phyloP scores from a whole-genome alignment of 2,329 filamentous ascomycete species.

The Diplodia corticola region DNA sequence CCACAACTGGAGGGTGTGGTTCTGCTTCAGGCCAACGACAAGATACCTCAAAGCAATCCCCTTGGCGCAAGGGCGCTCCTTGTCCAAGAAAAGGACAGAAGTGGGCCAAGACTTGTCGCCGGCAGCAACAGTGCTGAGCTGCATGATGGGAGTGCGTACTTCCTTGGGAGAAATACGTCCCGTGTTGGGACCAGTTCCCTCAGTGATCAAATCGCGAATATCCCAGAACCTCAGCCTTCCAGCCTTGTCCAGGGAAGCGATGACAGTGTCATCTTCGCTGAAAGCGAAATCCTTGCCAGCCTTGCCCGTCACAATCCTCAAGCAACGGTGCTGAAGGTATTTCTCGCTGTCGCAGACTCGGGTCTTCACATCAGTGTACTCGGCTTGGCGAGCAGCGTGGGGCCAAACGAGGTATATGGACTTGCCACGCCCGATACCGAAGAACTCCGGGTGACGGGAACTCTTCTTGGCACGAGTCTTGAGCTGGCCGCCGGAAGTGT shows the following conservation, averaged over 20 bases:
- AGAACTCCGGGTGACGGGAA: constrained; percentile 85
- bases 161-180: constrained; percentile 56
- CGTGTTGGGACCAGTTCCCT: constrained; percentile 40
- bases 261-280: constrained; percentile 91
- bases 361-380: constrained; percentile 53
- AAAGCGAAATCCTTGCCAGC: constrained; percentile 98
- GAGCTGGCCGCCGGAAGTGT: constrained; percentile 85
- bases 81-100: constrained; percentile 93
- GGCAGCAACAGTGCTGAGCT: constrained; percentile 80
- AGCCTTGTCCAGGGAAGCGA: constrained; percentile 95
- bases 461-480: constrained; percentile 95
- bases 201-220: constrained; percentile 67
- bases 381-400: constrained; percentile 52
- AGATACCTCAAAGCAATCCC: constrained; percentile 89
- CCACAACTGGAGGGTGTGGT: constrained; percentile 97
- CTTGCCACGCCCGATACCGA: constrained; percentile 93
- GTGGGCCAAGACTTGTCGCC: constrained; percentile 96
- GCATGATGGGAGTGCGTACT: constrained; percentile 82
- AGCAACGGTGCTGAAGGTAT: constrained; percentile 79
- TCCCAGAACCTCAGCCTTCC: constrained; percentile 98
- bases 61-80: constrained; percentile 89
- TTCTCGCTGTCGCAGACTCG: constrained; percentile 79
- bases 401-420: constrained; percentile 85
- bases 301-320: constrained; percentile 96
- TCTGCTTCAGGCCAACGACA: constrained; percentile 97